A percentile compares a stretch with the other conserved stretches of the same genome.
Conservation (phyloP, 2,329 filamentous ascomycete genomes). For the Thielaviopsis musarum region DNA sequence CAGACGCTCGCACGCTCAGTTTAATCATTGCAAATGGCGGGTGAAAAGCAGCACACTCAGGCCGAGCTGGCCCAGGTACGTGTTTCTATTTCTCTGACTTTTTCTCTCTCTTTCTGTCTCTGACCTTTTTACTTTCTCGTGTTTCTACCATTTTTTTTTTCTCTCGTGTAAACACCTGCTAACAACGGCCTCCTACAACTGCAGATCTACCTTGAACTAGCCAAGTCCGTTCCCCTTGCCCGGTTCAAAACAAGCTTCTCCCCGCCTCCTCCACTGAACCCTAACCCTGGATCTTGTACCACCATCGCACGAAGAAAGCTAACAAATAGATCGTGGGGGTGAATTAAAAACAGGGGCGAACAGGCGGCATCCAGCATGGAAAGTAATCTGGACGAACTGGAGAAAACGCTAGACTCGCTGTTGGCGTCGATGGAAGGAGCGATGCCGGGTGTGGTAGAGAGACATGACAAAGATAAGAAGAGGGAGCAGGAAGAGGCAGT, state of each 20-base stretch:
- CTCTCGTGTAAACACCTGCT: too few relatives aligned
- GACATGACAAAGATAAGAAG: conserved; percentile 1
- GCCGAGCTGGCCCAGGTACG: background rate
- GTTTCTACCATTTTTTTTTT: conserved; percentile 6
- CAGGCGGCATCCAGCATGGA: conserved; percentile 36
- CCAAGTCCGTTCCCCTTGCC: background rate
- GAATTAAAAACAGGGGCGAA: conserved; percentile 28
- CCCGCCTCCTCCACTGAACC: too few relatives aligned
- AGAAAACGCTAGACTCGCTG: conserved; percentile 37
- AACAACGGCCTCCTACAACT: background rate
- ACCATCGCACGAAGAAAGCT: background rate
- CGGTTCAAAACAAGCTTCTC: too few relatives aligned
- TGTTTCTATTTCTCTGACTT: background rate
- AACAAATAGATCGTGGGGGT: background rate
- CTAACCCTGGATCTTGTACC: background rate
- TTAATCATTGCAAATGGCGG: background rate
- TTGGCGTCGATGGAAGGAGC: conserved; percentile 29
- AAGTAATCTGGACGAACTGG: conserved; percentile 32
- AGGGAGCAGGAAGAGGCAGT: conserved; percentile 2
- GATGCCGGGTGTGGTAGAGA: conserved; percentile 7
- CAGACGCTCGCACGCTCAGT: background rate
- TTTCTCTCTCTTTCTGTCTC: conserved; percentile 7
- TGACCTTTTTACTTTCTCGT: conserved; percentile 1
- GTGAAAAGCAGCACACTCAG: background rate
- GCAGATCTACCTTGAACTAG: background rate